Evolutionary conservation across 1,284 basidiomycete species (phyloP), one percentile per base, ranked within the genome.

Genomic region (Fomitopsis palustris): DNA sequence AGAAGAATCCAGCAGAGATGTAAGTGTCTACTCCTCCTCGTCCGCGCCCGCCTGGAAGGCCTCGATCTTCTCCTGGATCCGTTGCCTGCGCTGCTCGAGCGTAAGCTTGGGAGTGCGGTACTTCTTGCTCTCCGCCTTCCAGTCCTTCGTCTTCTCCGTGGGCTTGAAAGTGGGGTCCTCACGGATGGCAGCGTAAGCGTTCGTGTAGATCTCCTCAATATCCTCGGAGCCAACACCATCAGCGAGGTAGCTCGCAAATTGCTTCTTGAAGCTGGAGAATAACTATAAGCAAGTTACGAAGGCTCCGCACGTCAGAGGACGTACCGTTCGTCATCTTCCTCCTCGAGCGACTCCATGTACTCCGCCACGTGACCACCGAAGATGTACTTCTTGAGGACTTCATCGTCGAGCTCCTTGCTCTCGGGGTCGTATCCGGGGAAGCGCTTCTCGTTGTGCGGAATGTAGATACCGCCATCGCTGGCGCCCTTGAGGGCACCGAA

Each of bases 401-500:
- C 97, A 57, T 92, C 88, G 69, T 99, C 96, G 65, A 99, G 85
- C 77, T 91, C 81, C 85, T 99, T 99, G 76, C 80, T 74, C 78
- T 99, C 97, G 63, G 91, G 81, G 79, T 99, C 97, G 81, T 86
- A 99, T 58, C 97, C 97, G 63, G 97, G 97, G 92, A 99, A 99
- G 62, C 97, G 93, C 80, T 96, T 97, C 68, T 95, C 93, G 69
- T 92, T 96, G 83, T 99, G 97, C 67, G 97, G 97, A 68, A 99
- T 92, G 83, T 88, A 97, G 79, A 99, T 88, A 68, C 97, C 97
- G 74, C 97, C 97, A 74, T 99, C 97, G 58, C 91, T 93, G 41
- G 97, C 97, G 76, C 97, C 97, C 85, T 99, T 99, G 85, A 99
- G 87, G 65, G 97, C 97, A 81, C 94, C 97, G 72, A 99, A 99